These are phyloP conservation scores for Porogramme epimiltina DNA, from an alignment of 1,284 basidiomycete genomes.

Conservation along the genomic window DNA sequence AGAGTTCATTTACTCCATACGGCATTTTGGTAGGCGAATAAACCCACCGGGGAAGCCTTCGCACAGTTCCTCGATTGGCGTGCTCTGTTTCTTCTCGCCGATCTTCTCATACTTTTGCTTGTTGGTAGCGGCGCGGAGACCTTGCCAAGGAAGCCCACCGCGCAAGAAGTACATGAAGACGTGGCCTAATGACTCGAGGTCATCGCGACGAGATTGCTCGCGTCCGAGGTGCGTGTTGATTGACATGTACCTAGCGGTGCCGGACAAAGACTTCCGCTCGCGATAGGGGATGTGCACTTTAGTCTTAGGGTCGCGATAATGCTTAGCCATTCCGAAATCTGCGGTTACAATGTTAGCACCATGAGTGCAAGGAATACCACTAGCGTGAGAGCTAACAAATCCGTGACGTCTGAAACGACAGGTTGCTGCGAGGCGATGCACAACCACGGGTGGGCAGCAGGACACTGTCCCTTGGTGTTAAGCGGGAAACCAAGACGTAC, in stretches of 20 bases:
- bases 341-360: constrained; percentile 25
- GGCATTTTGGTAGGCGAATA: neutral
- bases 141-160: constrained; percentile 94
- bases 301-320: constrained; percentile 98
- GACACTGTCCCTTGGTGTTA: no score
- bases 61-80: constrained; percentile 89
- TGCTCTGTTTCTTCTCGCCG: constrained; percentile 97
- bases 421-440: no score
- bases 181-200: constrained; percentile 92
- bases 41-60: constrained; percentile 92
- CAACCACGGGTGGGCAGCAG: no score
- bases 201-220: constrained; percentile 89
- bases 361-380: neutral
- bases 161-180: constrained; percentile 99
- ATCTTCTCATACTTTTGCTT: constrained; percentile 99
- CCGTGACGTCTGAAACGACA: no score
- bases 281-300: constrained; percentile 98
- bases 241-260: constrained; percentile 97
- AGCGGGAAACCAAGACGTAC: constrained; percentile 41
- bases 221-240: constrained; percentile 98
- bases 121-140: constrained; percentile 93
- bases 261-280: constrained; percentile 97
- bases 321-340: constrained; percentile 99
- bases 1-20: neutral
- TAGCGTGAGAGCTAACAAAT: neutral